These are phyloP conservation scores for Hypericum androsaemum DNA, from an alignment of 345 rosid species.

Conservation along the genomic window DNA sequence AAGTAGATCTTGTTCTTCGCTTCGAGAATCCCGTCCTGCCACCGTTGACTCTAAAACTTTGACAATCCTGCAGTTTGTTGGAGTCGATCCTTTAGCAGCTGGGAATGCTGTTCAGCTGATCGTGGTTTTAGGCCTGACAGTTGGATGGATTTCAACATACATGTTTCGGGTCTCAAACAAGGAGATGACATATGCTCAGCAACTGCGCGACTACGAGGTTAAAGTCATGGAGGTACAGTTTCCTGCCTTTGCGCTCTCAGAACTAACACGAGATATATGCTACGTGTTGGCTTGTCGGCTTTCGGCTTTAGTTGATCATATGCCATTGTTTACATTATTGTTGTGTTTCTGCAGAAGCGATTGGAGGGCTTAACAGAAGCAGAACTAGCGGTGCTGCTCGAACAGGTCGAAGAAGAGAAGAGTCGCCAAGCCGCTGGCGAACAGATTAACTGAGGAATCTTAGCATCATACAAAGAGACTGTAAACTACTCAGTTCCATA, in stretches of 20 bases:
- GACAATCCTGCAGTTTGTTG: constrained; percentile 43
- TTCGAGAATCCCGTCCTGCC: neutral
- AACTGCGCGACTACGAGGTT: constrained; percentile 79
- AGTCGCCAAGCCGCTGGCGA: constrained; percentile 36
- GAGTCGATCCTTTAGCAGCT: constrained; percentile 81
- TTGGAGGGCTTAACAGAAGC: constrained; percentile 83
- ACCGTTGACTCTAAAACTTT: neutral
- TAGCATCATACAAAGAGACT: too few relatives aligned
- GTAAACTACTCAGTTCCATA: too few relatives aligned
- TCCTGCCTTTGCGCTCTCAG: constrained; percentile 3
- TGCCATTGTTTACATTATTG: too few relatives aligned
- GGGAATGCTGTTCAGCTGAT: constrained; percentile 85
- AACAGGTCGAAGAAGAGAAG: constrained; percentile 96
- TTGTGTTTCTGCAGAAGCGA: constrained; percentile 48
- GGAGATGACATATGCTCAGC: constrained; percentile 96
- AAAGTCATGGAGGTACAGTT: constrained; percentile 80
- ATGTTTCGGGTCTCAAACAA: constrained; percentile 89
- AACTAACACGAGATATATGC: too few relatives aligned
- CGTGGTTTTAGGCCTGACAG: constrained; percentile 70
- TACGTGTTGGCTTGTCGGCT: too few relatives aligned
- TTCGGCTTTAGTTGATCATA: too few relatives aligned
- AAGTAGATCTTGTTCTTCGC: neutral
- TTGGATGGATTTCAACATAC: constrained; percentile 92
- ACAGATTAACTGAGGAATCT: constrained; percentile 28
- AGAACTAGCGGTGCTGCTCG: constrained; percentile 68